Base-by-base conservation (phyloP, 1,284 basidiomycete species). In the Ustilago bromivora region DNA sequence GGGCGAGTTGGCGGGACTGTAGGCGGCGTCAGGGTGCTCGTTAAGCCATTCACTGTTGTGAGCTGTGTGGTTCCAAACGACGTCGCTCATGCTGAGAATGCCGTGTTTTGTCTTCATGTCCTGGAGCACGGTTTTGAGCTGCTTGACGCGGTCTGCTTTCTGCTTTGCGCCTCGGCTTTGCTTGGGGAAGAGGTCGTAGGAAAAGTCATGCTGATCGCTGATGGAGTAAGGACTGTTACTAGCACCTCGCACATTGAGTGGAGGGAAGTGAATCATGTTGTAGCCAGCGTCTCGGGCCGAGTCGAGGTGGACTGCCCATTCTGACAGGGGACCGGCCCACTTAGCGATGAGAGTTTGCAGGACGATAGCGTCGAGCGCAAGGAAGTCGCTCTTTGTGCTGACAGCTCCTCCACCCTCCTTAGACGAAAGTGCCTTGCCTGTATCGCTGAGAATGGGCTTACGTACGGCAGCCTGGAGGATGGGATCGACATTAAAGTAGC, bases 241-340 rank as follows among this genome's bases (percentile, higher is more conserved):
- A 7, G 60, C 63, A 23, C 82, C 82, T 3, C 82, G 67, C 4
- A 84, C 81, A 41, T 84, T 79, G 43, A 84, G 72, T 8, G 82
- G 82, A 17, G 78, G 75, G 61, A 82, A 84, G 65, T 84, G 82
- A 31, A 82, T 65, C 81, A 84, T 82, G 73, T 84, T 84, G 76
- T 83, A 84, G 17, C 82, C 82, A n/a, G 72, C 73, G 15, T 80
- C 72, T 23, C 73, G 67, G 41, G 82, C 82, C 52, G 68, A 67
- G 55, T 82, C 76, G 57, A 84, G 75, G 32, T 84, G 80, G 11
- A 81, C 73, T 15, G 57, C 61, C 82, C 82, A 84, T 10, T 78
- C 67, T 12, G 63, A 51, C n/a, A 84, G 55, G 17, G 80, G 74
- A 11, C 82, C 82, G n/a, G 82, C 82, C 82, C 82, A 84, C 61